Conservation (phyloP, 2,329 filamentous ascomycete genomes). For the Neopestalotiopsis clavispora region DNA sequence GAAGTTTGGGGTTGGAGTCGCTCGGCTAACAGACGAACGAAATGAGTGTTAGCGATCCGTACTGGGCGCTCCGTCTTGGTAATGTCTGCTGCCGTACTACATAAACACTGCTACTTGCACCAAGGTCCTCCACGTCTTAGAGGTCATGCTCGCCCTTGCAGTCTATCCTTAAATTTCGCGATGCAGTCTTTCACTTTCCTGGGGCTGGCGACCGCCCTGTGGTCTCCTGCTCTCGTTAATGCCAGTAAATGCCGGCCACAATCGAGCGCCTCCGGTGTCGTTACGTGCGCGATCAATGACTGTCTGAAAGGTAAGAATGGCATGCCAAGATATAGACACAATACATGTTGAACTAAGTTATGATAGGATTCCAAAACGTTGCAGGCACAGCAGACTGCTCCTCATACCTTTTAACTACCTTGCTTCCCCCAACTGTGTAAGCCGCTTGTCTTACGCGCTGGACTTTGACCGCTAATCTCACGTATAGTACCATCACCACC, state of each 20-base stretch:
- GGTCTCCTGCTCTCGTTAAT: background rate
- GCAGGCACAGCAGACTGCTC: conserved; percentile 1
- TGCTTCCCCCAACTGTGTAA: background rate
- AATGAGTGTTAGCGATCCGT: background rate
- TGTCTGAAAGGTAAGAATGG: background rate
- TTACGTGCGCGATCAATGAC: background rate
- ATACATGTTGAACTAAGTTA: background rate
- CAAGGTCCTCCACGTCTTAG: background rate
- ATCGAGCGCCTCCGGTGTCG: background rate
- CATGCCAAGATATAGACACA: background rate
- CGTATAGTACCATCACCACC: background rate
- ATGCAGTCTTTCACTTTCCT: background rate
- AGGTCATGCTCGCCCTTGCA: background rate
- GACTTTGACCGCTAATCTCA: background rate
- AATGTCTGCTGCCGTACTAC: background rate
- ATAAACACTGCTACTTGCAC: background rate
- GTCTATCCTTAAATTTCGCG: conserved; percentile 2
- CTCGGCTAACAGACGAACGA: background rate
- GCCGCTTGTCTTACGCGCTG: background rate
- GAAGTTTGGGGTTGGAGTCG: background rate
- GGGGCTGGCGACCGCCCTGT: background rate
- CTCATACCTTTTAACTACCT: conserved; percentile 2
- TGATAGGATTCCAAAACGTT: background rate
- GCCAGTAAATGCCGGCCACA: background rate
- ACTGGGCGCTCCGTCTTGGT: background rate